Evolutionary conservation across 768 basidiomycete genomes (phyloP), one percentile per base, ranked within the genome.

Genomic region (Leccinellum albellum): DNA sequence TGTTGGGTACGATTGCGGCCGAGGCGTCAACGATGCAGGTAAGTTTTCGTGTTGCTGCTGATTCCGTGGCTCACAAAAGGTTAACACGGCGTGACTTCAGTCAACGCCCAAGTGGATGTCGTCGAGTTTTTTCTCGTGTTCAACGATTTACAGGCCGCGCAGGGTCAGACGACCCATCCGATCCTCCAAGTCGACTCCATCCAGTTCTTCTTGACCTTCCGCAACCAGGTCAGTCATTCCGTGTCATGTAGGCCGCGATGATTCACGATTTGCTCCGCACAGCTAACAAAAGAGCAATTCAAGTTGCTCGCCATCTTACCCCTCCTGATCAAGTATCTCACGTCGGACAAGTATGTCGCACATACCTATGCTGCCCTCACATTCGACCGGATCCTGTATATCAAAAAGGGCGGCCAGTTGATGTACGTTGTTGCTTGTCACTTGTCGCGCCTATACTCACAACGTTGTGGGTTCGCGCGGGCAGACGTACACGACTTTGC

Each of bases 291-390:
- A 75, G 84, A 88, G 15, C 96, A 99, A n/a, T n/a, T n/a, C n/a
- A n/a, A n/a, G 80, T 79, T 98, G 12, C 79, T 95, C 8, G 87
- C 91, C 2, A 95, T 98, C 20, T 76, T 98, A 1, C 96, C 96
- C 0, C 79, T 91, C n/a, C 83, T 99, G 12, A 82, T 88, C 26
- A 85, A 80, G 14, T 94, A 96, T 69, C 84, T 98, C 31, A 76
- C 78, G 6, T 92, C 91, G 20, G 76, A 81, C 51, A 93, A 94
- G 69, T 95, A 93, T 73, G 95, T 98, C 49, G 88, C 90, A 23
- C 96, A 89, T 65, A 95, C 96, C 0, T 98, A 97, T 72, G 94
- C 95, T 9, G 94, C 96, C n/a, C 94, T 98, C 65, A 93, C 95
- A n/a, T 95, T 98, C 66, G 96, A 99, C 66, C 84, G 94, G 6